Conservation (phyloP, 176 grass and related monocot species). For the Calamus simplicifolius region DNA sequence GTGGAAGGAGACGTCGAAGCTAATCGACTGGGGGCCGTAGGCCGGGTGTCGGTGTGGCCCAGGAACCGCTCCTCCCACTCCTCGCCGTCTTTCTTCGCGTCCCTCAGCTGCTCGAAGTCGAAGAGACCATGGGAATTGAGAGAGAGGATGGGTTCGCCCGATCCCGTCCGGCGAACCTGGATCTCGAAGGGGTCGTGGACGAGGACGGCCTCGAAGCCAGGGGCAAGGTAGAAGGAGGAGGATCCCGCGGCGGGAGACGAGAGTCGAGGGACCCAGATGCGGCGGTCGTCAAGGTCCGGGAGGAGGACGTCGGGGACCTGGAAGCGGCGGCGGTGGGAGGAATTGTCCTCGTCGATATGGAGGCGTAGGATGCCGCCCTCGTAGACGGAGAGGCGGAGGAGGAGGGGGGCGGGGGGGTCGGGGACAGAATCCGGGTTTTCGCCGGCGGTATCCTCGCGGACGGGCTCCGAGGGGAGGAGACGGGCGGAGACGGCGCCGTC, state of each 20-base stretch:
- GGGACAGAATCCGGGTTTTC: not conserved
- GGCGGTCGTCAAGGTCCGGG: constrained; percentile 46
- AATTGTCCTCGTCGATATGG: constrained; percentile 84
- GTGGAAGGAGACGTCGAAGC: constrained; percentile 84
- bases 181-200: constrained; percentile 79
- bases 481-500: constrained; percentile 52
- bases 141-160: constrained; percentile 51
- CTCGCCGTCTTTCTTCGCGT: constrained; percentile 45
- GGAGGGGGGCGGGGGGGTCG: constrained; percentile 18
- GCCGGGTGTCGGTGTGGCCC: constrained; percentile 83
- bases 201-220: constrained; percentile 54
- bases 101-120: constrained; percentile 73
- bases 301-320: constrained; percentile 77
- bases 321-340: constrained; percentile 46
- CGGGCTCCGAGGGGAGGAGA: constrained; percentile 31
- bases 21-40: constrained; percentile 80
- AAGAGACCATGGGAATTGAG: constrained; percentile 89
- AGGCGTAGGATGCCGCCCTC: constrained; percentile 46
- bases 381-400: constrained; percentile 73
- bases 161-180: constrained; percentile 29
- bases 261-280: constrained; percentile 47
- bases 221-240: constrained; percentile 59
- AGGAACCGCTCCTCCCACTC: constrained; percentile 76
- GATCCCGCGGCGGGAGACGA: constrained; percentile 17
- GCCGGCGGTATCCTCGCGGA: constrained; percentile 5